Evolutionary conservation across 2,329 filamentous ascomycete species (phyloP), one percentile per base, ranked within the genome.

Genomic region (Stachybotrys chlorohalonatus): DNA sequence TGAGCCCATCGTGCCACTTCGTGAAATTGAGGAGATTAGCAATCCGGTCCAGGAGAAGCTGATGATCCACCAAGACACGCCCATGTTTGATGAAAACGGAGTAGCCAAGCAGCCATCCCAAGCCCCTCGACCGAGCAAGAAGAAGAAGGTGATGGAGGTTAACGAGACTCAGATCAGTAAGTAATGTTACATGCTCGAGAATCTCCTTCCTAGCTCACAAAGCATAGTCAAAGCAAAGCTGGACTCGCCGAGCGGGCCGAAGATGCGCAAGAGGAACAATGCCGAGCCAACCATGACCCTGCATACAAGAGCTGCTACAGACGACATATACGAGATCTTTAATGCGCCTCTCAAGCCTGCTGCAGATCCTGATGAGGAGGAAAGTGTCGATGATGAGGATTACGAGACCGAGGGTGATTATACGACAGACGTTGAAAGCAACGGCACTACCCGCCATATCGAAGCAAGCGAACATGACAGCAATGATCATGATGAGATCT

Each of bases 271-370:
- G 69, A 94, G 88, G 68, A 85, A 85, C 61, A 60, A 71, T 2
- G 75, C 80, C 52, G 93, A 97, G 70, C 89, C 92, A n/a, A 99
- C 94, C 1, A 96, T 99, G 92, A 99, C 94, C 1, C 83, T 99
- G 60, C 91, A 97, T 66, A 99, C 94, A 11, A 89, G 84, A 63
- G 93, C 94, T 60, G 94, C 94, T 5, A 96, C 93, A 58, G 92
- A 97, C 62, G 94, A 99, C 62, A 96, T 99, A 53, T 97, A 97
- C 64, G 91, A 91, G 55, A 90, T 99, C 51, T 99, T 97, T 73
- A 97, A 94, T 64, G 89, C 94, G 55, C 93, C 94, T 1, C 53
- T 67, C 60, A 57, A 65, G 60, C 15, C 65, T 52, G 55, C 55
- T 50, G 51, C 58, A 1, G 54, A 65, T 11, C 55, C 65, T 13